Base-by-base conservation (phyloP, 805 yeast species). In the Gaillardinia entomophila region DNA sequence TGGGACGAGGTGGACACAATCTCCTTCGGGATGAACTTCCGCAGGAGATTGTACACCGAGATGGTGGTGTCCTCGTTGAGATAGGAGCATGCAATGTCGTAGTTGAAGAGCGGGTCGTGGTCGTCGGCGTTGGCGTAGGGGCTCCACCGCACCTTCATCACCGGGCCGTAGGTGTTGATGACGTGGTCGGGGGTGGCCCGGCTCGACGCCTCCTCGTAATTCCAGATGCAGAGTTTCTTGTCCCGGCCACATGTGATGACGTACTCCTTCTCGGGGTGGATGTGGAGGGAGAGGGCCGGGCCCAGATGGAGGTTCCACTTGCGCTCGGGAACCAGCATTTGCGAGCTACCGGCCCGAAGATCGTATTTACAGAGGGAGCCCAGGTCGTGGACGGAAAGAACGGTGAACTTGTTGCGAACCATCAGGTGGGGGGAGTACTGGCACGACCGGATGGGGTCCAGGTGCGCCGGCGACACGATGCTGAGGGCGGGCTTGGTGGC, bases 171-270 rank as follows among this genome's bases (percentile, higher is more conserved):
- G 1, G 94, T 77, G 42, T 74, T 71, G 11, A 90, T 71, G 11
- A 79, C 79, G 42, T 73, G 73, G 22, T 85, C 90, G 0, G 97
- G 95, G 3, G 58, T 32, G 23, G 40, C 34, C 31, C 53, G 42
- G 13, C 27, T 24, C 3, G 45, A 24, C 5, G 43, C 25, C 12
- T 62, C 68, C 2, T 61, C 53, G 39, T 60, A 66, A 35, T 62
- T 81, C 90, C 94, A 86, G 3, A 83, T 77, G 39, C 83, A 86
- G 23, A 83, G 66, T 43, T 79, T 80, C 33, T 82, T 81, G 57
- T 92, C 98, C 46, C 97, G 70, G 6, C 98, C 98, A 12, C 97
- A 97, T 14, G 96, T 85, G 4, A 81, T 79, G 14, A 92, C 73
- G 46, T 80, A 84, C 41, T 89, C 95, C 24, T 70, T 53, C 24